Evolutionary conservation across 805 yeast species (phyloP).

Genomic region (Ogataea ramenticola): DNA sequence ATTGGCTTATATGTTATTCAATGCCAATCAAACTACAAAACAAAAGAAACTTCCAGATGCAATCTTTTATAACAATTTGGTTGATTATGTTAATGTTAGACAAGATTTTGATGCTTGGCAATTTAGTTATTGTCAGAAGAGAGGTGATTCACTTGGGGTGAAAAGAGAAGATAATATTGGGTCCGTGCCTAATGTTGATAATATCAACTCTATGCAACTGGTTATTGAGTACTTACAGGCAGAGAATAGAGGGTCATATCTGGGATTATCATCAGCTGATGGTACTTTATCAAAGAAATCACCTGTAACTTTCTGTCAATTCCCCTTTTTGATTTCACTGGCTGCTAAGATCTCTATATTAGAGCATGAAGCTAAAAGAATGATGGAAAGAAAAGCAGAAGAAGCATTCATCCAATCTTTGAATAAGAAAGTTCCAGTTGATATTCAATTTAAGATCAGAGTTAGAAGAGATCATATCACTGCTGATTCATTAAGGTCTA

Average conservation of each 20-base stretch:
- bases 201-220: constrained; percentile 24
- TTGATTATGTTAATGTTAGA: constrained; percentile 69
- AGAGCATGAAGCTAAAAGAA: constrained; percentile 72
- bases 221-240: constrained; percentile 41
- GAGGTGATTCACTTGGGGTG: constrained; percentile 4
- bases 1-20: constrained; percentile 46
- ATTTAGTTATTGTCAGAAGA: constrained; percentile 21
- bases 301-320: constrained; percentile 64
- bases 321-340: constrained; percentile 72
- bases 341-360: constrained; percentile 77
- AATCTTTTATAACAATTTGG: constrained; percentile 68
- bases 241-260: constrained; percentile 18
- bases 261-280: constrained; percentile 27
- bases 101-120: constrained; percentile 87
- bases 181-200: constrained; percentile 5
- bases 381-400: constrained; percentile 83
- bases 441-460: constrained; percentile 59
- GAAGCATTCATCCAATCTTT: constrained; percentile 78
- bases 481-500: constrained; percentile 64
- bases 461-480: constrained; percentile 65
- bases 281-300: constrained; percentile 16
- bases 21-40: constrained; percentile 38
- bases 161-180: not conserved
- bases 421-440: constrained; percentile 51
- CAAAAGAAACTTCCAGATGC: constrained; percentile 28